These are phyloP conservation scores for Trypanosoma boissoni DNA, from an alignment of 208 protist genomes.

Conservation along the genomic window DNA sequence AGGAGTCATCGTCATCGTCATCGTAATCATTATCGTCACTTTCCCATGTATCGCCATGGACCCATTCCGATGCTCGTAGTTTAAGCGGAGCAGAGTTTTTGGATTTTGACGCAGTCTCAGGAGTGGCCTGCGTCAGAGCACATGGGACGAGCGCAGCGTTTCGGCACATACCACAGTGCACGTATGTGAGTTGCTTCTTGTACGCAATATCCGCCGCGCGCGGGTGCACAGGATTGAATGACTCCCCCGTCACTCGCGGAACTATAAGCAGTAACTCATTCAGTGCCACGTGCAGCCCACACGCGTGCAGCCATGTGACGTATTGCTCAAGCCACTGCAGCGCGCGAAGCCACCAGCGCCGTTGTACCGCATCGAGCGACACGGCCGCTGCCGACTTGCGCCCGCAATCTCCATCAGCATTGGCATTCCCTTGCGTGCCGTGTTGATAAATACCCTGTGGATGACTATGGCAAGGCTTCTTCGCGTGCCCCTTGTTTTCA, in stretches of 20 bases:
- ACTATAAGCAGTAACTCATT: slow-evolving; percentile 82
- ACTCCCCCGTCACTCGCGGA: slow-evolving; percentile 61
- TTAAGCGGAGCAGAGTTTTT: no score
- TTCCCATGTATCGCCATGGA: slow-evolving; percentile 15
- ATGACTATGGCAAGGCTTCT: no score
- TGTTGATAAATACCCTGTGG: no score
- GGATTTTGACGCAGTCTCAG: no score
- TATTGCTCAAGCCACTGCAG: slow-evolving; percentile 85
- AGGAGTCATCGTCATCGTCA: neutral
- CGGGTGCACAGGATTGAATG: slow-evolving; percentile 55
- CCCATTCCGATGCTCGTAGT: no score
- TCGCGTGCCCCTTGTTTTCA: neutral
- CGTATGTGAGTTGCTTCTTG: slow-evolving; percentile 79
- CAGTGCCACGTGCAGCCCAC: slow-evolving; percentile 67
- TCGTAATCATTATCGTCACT: neutral
- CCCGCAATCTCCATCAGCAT: neutral
- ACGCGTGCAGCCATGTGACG: slow-evolving; percentile 51
- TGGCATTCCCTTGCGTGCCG: neutral
- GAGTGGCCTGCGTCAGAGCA: no score
- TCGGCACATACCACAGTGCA: slow-evolving; percentile 67
- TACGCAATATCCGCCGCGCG: slow-evolving; percentile 69
- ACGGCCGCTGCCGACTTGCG: neutral
- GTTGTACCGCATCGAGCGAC: slow-evolving; percentile 10
- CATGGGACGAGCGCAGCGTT: slow-evolving; percentile 51
- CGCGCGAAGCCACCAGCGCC: slow-evolving; percentile 70